Evolutionary conservation across 305 asterid species (phyloP).

Genomic region (Lippia alba): DNA sequence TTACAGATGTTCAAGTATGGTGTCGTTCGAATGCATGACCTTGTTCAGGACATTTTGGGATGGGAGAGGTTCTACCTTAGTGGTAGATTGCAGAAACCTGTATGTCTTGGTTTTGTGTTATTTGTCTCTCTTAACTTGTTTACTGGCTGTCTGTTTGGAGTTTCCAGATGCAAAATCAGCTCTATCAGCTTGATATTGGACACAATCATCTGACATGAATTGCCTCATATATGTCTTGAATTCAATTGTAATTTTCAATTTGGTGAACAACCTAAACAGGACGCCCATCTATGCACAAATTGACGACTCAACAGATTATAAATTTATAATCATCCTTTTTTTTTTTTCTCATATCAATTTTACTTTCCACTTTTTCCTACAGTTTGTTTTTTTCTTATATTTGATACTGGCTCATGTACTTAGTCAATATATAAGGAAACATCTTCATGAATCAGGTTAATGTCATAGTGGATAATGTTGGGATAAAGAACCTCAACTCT

Average conservation of each 20-base stretch:
- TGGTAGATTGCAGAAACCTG: slow-evolving; percentile 95
- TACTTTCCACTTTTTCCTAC: not conserved
- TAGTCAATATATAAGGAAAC: slow-evolving; percentile 28
- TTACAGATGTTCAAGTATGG: slow-evolving; percentile 81
- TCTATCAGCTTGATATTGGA: too few relatives aligned
- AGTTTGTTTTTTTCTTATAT: slow-evolving; percentile 7
- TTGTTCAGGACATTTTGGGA: slow-evolving; percentile 63
- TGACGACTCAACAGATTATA: not conserved
- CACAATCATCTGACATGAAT: not conserved
- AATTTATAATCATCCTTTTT: not conserved
- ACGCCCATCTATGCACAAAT: not conserved
- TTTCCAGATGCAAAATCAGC: too few relatives aligned
- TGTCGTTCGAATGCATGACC: slow-evolving; percentile 74
- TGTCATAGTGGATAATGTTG: slow-evolving; percentile 63
- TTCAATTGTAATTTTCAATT: slow-evolving; percentile 16
- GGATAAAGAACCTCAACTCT: slow-evolving; percentile 57
- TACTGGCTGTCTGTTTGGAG: too few relatives aligned
- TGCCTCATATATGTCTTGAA: slow-evolving; percentile 11
- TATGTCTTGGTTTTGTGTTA: slow-evolving; percentile 38
- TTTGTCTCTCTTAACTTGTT: slow-evolving; percentile 7
- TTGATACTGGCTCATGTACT: slow-evolving; percentile 10
- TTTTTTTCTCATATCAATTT: not conserved
- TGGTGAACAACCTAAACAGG: not conserved
- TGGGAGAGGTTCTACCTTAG: slow-evolving; percentile 87
- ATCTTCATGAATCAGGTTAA: slow-evolving; percentile 59